A percentile compares a stretch with the other conserved stretches of the same genome.
Evolutionary conservation across 768 basidiomycete species (phyloP).

Genomic region (Calocybe cyanea): DNA sequence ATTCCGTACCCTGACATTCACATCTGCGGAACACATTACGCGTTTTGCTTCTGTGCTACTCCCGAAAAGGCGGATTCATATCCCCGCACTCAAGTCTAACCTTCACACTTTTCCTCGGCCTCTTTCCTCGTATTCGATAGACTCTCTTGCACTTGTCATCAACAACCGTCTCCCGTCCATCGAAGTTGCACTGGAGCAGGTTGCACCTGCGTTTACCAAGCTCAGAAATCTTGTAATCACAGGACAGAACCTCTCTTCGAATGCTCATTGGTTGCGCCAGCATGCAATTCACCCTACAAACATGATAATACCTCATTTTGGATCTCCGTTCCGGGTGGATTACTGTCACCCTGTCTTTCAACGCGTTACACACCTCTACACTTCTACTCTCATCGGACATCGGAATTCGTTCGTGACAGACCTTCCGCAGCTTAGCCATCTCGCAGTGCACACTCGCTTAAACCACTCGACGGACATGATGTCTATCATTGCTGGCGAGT

Average conservation of each 20-base stretch:
- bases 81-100: conserved; percentile 23
- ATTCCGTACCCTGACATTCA: conserved; percentile 26
- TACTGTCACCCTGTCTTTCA: conserved; percentile 31
- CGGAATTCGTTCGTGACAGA: conserved; percentile 27
- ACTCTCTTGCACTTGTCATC: conserved; percentile 28
- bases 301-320: conserved; percentile 31
- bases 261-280: conserved; percentile 31
- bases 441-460: conserved; percentile 28
- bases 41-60: conserved; percentile 27
- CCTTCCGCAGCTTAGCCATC: conserved; percentile 28
- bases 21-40: conserved; percentile 22
- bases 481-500: background rate
- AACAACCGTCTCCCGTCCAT: conserved; percentile 28
- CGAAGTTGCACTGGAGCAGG: conserved; percentile 27
- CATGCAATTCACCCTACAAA: conserved; percentile 25
- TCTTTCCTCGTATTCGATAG: conserved; percentile 28
- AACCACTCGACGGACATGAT: conserved; percentile 8
- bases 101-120: conserved; percentile 25
- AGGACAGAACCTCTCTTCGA: conserved; percentile 26
- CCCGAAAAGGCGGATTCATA: conserved; percentile 24
- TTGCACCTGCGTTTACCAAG: conserved; percentile 27
- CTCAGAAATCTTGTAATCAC: conserved; percentile 31
- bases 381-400: conserved; percentile 27
- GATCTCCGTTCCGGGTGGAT: conserved; percentile 29
- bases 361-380: conserved; percentile 31